A percentile compares a stretch with the other conserved stretches of the same genome.
phyloP scores from a whole-genome alignment of 345 rosid species.

The thale cress (Arabidopsis thaliana) region TAIR10.1 NC_003074.8:21397501-21398000 shows the following conservation, averaged over 20 bases:
- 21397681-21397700: constrained; percentile 38
- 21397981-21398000: constrained; percentile 33
- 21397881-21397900: constrained; percentile 24
- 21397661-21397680: background rate
- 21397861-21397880: too few relatives aligned
- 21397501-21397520: background rate
- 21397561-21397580: background rate
- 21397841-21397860: constrained; percentile 34
- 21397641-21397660: background rate
- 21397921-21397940: constrained; percentile 36
- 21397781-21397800: constrained; percentile 2
- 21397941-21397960: constrained; percentile 37
- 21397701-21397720: constrained; percentile 39
- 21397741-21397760: constrained; percentile 33
- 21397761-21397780: constrained; percentile 40
- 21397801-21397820: constrained; percentile 21
- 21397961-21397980: constrained; percentile 37
- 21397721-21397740: constrained; percentile 35
- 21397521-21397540: too few relatives aligned
- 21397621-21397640: rapidly evolving
- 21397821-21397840: constrained; percentile 26
- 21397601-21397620: constrained; percentile 75
- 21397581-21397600: constrained; percentile 77
- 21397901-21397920: constrained; percentile 27
- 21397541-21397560: too few relatives aligned